phyloP scores from a whole-genome alignment of 768 basidiomycete genomes.

The Termitomyces heimii region DNA sequence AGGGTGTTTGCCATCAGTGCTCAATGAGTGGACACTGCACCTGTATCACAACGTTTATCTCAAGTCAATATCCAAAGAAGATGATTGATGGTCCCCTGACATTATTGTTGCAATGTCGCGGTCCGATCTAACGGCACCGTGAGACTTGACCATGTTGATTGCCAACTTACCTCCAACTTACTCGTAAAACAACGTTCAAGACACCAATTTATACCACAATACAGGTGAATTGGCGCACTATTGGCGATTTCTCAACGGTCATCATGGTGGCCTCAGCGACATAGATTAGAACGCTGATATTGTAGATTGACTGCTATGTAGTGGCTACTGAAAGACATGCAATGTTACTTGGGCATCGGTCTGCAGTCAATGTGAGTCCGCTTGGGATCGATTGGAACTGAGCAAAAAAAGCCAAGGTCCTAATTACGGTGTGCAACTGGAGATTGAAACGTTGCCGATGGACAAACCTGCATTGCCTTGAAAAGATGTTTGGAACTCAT shows the following conservation, averaged over 20 bases:
- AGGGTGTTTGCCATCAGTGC: conserved; percentile 20
- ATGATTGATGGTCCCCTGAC: neutral
- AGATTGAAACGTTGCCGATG: neutral
- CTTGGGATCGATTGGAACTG: conserved; percentile 58
- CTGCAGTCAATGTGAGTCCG: conserved; percentile 66
- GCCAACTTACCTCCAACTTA: neutral
- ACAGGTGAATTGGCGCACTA: neutral
- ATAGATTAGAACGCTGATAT: neutral
- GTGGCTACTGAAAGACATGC: neutral
- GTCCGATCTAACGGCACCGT: neutral
- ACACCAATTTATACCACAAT: neutral
- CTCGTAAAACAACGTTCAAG: neutral
- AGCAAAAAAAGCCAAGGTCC: conserved; percentile 66
- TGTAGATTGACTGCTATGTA: neutral
- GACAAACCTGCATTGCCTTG: conserved; percentile 63
- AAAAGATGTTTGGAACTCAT: conserved; percentile 62
- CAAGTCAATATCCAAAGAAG: conserved; percentile 4
- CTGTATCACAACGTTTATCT: conserved; percentile 17
- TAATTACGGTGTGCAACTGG: conserved; percentile 15
- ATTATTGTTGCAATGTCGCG: neutral
- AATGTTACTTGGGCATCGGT: conserved; percentile 41
- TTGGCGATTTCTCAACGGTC: neutral
- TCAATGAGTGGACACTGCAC: conserved; percentile 21
- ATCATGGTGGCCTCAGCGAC: neutral
- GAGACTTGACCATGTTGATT: neutral